Base-by-base conservation (phyloP, 2,329 filamentous ascomycete genomes). In the Shiraia sp. region DNA sequence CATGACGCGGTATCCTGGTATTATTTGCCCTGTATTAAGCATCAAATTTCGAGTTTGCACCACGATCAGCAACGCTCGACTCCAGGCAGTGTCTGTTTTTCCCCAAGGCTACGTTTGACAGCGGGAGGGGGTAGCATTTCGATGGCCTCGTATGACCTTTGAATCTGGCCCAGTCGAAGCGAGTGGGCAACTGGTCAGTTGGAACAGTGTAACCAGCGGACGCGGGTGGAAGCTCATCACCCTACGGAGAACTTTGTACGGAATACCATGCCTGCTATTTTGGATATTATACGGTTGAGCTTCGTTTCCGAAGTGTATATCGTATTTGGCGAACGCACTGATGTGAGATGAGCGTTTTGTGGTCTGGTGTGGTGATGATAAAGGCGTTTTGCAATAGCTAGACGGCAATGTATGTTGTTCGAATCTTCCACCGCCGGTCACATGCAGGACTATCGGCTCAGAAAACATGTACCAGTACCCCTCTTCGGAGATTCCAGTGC, bases 371-470 rank as follows among this genome's bases (percentile, higher is more conserved):
- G 26, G 36, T 17, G 15, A 44, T 22, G 19, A 22, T 22, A n/a
- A n/a, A 47, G 44, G 36, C 19, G 23, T 23, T 49, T 13, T 42
- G 32, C 36, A 40, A 42, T 58, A 43, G 57, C 47, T 49, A 47
- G 41, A 53, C 32, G 29, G 32, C 40, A 33, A 26, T 37, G 38
- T 63, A 59, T 51, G 55, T 49, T 63, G 62, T 53, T 55, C 56
- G 49, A 61, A 56, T 54, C 41, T 35, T 37, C 57, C 57, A 62
- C 62, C 61, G 57, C 58, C 54, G 57, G 53, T 44, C 42, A 38
- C 51, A 36, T 45, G 45, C 59, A 56, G 52, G 47, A 46, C 52
- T 48, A 49, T 49, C 35, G 47, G 44, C 39, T 34, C 31, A 37
- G 28, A 32, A 32, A 33, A 49, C 46, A 33, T 46, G 39, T 38